Evolutionary conservation across 2,329 filamentous ascomycete genomes (phyloP).

Genomic region (Diaporthe vaccinii): DNA sequence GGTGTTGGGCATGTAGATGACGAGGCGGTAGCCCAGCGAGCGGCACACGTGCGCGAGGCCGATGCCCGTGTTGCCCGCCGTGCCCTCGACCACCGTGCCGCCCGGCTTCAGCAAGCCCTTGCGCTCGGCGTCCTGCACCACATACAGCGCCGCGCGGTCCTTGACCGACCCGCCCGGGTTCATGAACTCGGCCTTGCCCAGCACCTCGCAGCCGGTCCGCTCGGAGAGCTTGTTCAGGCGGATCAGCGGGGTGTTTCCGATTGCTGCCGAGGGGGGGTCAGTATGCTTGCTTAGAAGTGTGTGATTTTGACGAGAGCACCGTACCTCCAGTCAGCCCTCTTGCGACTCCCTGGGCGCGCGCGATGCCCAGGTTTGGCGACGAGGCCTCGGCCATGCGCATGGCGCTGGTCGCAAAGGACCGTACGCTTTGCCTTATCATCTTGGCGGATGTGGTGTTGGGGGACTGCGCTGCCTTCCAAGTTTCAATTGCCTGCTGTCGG

Average conservation of each 20-base stretch:
- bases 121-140: conserved; percentile 94
- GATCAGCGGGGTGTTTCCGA: conserved; percentile 97
- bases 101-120: conserved; percentile 84
- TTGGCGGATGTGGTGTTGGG: conserved; percentile 40
- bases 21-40: conserved; percentile 90
- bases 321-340: conserved; percentile 86
- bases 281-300: not conserved
- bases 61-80: conserved; percentile 97
- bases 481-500: not conserved
- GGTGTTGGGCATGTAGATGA: conserved; percentile 99
- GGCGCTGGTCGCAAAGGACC: conserved; percentile 76
- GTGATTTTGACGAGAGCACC: conserved; percentile 38
- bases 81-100: conserved; percentile 96
- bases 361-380: conserved; percentile 78
- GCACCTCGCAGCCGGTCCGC: conserved; percentile 91
- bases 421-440: conserved; percentile 79
- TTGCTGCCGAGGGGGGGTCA: conserved; percentile 70
- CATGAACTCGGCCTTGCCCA: conserved; percentile 98
- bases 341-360: conserved; percentile 83
- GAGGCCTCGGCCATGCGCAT: conserved; percentile 64
- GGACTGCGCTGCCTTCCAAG: not conserved
- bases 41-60: conserved; percentile 97
- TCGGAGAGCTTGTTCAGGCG: conserved; percentile 89
- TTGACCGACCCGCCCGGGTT: conserved; percentile 98
- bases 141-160: conserved; percentile 94